Percentiles rank a stretch among this genome's conserved stretches.
phyloP scores from a whole-genome alignment of 352 stramenopile genomes.

The Pythium aristosporum region DNA sequence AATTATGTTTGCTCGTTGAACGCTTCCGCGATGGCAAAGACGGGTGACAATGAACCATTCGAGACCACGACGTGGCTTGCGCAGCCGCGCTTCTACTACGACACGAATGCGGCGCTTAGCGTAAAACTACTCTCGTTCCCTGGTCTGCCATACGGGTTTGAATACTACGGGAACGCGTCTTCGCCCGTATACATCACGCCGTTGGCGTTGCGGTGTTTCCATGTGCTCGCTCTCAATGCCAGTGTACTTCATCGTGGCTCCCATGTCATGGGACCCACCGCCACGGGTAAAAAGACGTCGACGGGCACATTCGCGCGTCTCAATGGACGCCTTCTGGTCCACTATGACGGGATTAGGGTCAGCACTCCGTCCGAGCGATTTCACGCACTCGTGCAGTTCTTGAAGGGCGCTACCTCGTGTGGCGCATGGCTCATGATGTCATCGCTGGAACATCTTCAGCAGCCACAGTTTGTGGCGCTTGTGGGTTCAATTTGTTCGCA shows the following conservation, averaged over 20 bases:
- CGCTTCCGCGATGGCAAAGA: not conserved
- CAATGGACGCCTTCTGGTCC: conserved; percentile 51
- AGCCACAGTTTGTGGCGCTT: conserved; percentile 22
- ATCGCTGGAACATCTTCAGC: conserved; percentile 35
- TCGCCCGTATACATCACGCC: conserved; percentile 44
- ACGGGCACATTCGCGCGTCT: conserved; percentile 37
- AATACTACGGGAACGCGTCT: conserved; percentile 62
- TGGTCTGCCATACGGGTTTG: conserved; percentile 58
- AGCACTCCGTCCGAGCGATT: conserved; percentile 18
- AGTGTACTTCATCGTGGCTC: conserved; percentile 39
- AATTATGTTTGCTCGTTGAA: not conserved
- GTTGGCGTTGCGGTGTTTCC: conserved; percentile 62
- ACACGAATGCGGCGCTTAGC: conserved; percentile 43
- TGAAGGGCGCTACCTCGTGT: conserved; percentile 50
- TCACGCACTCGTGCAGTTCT: conserved; percentile 36
- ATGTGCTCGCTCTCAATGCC: conserved; percentile 44
- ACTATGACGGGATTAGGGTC: conserved; percentile 34
- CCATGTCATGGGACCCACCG: conserved; percentile 36
- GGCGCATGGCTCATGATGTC: conserved; percentile 56
- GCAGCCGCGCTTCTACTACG: conserved; percentile 68
- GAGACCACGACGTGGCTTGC: conserved; percentile 49
- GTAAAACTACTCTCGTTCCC: conserved; percentile 52
- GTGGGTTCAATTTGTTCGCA: conserved; percentile 46
- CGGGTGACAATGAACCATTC: not conserved
- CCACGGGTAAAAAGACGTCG: conserved; percentile 49